Base-by-base conservation (phyloP, 2,329 filamentous ascomycete species). In the Botryotinia calthae region DNA sequence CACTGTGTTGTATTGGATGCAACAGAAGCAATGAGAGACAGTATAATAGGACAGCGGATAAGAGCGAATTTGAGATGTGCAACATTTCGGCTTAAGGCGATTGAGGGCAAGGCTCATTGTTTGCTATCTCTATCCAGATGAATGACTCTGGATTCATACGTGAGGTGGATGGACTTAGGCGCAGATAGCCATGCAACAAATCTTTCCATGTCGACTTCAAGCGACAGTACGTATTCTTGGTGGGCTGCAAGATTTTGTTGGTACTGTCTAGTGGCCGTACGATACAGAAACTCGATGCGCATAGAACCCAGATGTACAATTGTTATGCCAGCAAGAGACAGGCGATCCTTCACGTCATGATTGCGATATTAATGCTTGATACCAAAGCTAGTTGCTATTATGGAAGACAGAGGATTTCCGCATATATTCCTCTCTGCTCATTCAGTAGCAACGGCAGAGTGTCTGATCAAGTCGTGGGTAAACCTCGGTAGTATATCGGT, bases 11-110 rank as follows among this genome's bases (percentile, higher is more conserved):
- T 51, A 10, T 51, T 22, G 44, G 44, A 37, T n/a, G 28, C 48
- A 66, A 18, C 25, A 28, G 51, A 18, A 28, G 37, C 42, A 8
- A 28, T 10, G 59, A 25, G 34, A 48, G 5, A 31, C 2, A n/a
- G 6, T 37, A 62, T 22, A 10, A 34, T n/a, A 22, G 28, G 42
- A 28, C 28, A 44, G 62, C 62, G 42, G 62, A 65, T 34, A 34
- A 48, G 28, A 65, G 62, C 20, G 12, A 48, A 48, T 31, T 34
- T 65, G 44, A 65, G 63, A 48, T 22, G 28, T 65, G 63, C 63
- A 65, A 65, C 63, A 65, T 48, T 65, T 16, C 20, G 28, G 28
- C 28, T 65, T 16, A 28, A 25, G 28, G 44, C 12, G 44, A 64
- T 31, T 7, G 40, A 22, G 18, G 28, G 42, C 18, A 31, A 48